Conservation (phyloP, 352 stramenopile genomes). For the Sclerospora graminicola region DNA sequence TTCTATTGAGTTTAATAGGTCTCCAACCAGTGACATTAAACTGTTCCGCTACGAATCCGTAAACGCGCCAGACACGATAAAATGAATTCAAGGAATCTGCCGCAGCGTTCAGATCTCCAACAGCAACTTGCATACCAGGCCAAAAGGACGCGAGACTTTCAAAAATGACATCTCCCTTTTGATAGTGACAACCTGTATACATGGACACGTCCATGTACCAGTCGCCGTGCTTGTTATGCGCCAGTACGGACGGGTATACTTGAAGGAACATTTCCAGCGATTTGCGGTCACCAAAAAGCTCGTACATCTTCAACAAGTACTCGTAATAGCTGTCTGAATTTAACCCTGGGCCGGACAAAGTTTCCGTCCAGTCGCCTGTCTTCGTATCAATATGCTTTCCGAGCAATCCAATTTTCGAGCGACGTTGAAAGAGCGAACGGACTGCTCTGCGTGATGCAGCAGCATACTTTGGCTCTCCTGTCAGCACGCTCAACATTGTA, state of each 20-base stretch:
- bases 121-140: conserved; percentile 92
- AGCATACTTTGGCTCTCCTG: conserved; percentile 56
- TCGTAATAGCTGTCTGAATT: conserved; percentile 99
- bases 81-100: conserved; percentile 90
- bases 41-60: conserved; percentile 94
- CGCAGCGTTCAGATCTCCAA: conserved; percentile 83
- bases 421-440: conserved; percentile 63
- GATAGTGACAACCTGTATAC: conserved; percentile 55
- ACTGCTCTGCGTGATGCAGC: conserved; percentile 51
- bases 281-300: conserved; percentile 89
- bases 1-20: conserved; percentile 34
- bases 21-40: conserved; percentile 88
- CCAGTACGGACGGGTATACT: conserved; percentile 56
- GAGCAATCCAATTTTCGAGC: conserved; percentile 80
- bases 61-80: conserved; percentile 91
- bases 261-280: conserved; percentile 87
- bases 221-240: conserved; percentile 69
- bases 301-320: conserved; percentile 96
- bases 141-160: conserved; percentile 94
- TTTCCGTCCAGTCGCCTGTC: conserved; percentile 80
- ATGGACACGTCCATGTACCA: conserved; percentile 83
- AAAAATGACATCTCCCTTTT: conserved; percentile 37
- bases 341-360: conserved; percentile 68
- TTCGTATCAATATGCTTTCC: conserved; percentile 95
- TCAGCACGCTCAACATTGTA: conserved; percentile 88